These are phyloP conservation scores for Myxozyma mucilagina DNA, from an alignment of 805 yeast genomes.

Conservation along the genomic window DNA sequence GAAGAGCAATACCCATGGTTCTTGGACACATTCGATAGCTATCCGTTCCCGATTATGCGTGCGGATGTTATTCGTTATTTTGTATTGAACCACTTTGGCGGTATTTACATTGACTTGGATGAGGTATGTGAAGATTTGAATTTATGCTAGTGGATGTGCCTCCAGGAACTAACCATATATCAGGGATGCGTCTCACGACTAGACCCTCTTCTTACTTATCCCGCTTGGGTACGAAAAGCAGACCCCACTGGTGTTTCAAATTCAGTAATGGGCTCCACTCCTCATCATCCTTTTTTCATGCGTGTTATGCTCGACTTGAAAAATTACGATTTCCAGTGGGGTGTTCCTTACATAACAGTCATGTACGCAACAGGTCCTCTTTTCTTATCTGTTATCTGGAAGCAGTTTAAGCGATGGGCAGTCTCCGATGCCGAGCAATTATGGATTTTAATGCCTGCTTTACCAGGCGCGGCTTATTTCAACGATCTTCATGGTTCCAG, in stretches of 20 bases:
- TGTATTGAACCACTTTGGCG: constrained; percentile 80
- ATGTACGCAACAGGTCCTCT: constrained; percentile 94
- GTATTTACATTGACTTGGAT: constrained; percentile 85
- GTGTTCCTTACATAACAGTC: constrained; percentile 84
- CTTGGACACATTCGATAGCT: constrained; percentile 70
- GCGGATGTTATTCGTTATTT: constrained; percentile 92
- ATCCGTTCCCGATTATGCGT: constrained; percentile 78
- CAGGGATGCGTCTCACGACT: constrained; percentile 70
- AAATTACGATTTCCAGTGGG: constrained; percentile 69
- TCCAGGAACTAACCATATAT: neutral
- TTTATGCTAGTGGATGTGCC: too few relatives aligned
- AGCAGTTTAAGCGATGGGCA: constrained; percentile 71
- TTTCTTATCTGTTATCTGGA: constrained; percentile 82
- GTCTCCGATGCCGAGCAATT: constrained; percentile 66
- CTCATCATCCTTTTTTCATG: constrained; percentile 79
- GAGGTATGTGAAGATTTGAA: constrained; percentile 43
- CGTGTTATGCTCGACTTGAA: constrained; percentile 66
- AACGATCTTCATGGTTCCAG: constrained; percentile 79
- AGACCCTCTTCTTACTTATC: constrained; percentile 77
- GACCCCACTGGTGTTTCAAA: constrained; percentile 89
- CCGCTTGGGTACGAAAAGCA: constrained; percentile 86
- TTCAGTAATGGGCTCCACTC: constrained; percentile 89
- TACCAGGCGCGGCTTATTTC: constrained; percentile 63
- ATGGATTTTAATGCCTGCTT: constrained; percentile 62
- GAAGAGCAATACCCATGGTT: constrained; percentile 85